A percentile compares a stretch with the other conserved stretches of the same genome.
These are phyloP conservation scores for Saraca asoca DNA, from an alignment of 331 rosid genomes.

Conservation along the genomic window DNA sequence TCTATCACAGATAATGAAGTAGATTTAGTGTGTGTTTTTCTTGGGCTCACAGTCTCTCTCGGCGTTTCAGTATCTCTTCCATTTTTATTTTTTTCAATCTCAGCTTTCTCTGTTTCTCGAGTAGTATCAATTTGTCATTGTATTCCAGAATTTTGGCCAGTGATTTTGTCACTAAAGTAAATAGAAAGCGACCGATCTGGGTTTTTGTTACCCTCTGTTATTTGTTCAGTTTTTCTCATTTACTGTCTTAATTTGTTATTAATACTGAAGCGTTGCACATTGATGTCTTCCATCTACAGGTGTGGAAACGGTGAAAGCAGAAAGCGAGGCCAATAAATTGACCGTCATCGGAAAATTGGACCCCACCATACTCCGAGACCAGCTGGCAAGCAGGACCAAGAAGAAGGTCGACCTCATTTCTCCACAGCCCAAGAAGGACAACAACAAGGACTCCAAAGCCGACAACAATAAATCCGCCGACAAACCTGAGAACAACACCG, in stretches of 20 bases:
- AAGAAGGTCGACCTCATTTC: conserved; percentile 77
- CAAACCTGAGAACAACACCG: conserved; percentile 41
- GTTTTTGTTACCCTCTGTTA: no score
- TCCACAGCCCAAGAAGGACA: conserved; percentile 70
- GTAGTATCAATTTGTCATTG: no score
- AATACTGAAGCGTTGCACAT: neutral
- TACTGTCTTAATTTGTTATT: neutral
- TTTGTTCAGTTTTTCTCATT: neutral
- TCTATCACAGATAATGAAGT: no score
- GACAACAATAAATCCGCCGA: conserved; percentile 49
- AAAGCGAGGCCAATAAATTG: conserved; percentile 56
- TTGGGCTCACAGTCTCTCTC: no score
- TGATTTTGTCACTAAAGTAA: no score
- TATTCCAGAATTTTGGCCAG: no score
- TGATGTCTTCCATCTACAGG: conserved; percentile 41
- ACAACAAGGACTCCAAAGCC: conserved; percentile 10
- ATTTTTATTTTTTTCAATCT: no score
- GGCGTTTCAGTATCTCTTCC: no score
- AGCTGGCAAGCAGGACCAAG: conserved; percentile 56
- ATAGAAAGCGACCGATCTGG: no score
- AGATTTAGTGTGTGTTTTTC: no score
- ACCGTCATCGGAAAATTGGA: conserved; percentile 67
- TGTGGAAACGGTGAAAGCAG: conserved; percentile 64
- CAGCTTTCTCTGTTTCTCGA: no score
- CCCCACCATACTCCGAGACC: conserved; percentile 51